These are phyloP conservation scores for Entomortierella parvispora DNA, from an alignment of 192 early-diverging fungal genomes.

Conservation along the genomic window DNA sequence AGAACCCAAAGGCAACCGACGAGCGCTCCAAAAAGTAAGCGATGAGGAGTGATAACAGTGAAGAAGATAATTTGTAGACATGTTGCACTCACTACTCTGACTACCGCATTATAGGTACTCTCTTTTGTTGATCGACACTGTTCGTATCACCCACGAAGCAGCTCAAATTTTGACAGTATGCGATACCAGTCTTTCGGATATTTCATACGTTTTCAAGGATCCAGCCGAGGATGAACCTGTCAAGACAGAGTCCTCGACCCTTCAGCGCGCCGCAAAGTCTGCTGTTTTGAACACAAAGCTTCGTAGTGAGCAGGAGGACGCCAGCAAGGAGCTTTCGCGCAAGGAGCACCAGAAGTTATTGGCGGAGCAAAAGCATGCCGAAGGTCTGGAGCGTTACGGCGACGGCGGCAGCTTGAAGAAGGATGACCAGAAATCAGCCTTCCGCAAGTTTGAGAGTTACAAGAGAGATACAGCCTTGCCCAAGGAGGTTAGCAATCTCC, in stretches of 20 bases:
- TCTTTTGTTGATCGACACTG: constrained; percentile 84
- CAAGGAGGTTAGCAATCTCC: constrained; percentile 75
- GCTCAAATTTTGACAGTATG: constrained; percentile 71
- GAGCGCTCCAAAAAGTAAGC: constrained; percentile 71
- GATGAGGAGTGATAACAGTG: neutral
- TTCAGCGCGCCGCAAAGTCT: constrained; percentile 61
- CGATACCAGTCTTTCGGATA: constrained; percentile 60
- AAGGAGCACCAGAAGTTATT: constrained; percentile 92
- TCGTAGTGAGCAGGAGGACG: constrained; percentile 84
- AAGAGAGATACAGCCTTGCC: constrained; percentile 90
- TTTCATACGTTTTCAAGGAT: constrained; percentile 65
- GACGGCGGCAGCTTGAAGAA: constrained; percentile 68
- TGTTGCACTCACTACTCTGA: neutral
- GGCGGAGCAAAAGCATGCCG: constrained; percentile 75
- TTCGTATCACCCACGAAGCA: constrained; percentile 74
- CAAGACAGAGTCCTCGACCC: constrained; percentile 20
- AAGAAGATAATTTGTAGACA: neutral
- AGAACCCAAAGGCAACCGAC: constrained; percentile 78
- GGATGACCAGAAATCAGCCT: constrained; percentile 75
- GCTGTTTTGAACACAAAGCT: constrained; percentile 82
- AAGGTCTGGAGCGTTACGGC: constrained; percentile 84
- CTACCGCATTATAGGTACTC: constrained; percentile 69
- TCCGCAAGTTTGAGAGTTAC: constrained; percentile 96
- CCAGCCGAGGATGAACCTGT: constrained; percentile 50
- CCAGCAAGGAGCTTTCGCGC: constrained; percentile 78